phyloP scores from a whole-genome alignment of 345 rosid genomes.

The Populus simonii region DNA sequence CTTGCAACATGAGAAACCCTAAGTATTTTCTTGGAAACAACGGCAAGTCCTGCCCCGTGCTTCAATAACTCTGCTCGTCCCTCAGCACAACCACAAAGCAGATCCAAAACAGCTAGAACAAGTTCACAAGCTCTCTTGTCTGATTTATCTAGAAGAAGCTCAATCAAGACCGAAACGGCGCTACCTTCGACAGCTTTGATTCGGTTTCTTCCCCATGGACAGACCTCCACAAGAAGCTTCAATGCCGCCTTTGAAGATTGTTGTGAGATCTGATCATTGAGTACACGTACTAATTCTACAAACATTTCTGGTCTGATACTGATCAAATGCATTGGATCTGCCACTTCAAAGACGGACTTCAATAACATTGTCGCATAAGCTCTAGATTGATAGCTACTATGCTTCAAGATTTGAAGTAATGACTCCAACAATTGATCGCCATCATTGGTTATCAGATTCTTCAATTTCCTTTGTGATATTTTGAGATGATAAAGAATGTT shows the following conservation, averaged over 20 bases:
- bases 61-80: conserved; percentile 55
- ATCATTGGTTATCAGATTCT: conserved; percentile 17
- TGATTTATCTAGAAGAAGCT: conserved; percentile 60
- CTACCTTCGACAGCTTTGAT: conserved; percentile 62
- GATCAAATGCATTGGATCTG: conserved; percentile 55
- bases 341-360: conserved; percentile 45
- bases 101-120: conserved; percentile 38
- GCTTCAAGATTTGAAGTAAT: conserved; percentile 47
- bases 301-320: conserved; percentile 37
- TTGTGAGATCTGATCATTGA: conserved; percentile 50
- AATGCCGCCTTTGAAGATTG: conserved; percentile 64
- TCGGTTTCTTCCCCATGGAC: conserved; percentile 74
- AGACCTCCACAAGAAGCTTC: conserved; percentile 38
- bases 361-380: conserved; percentile 46
- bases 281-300: conserved; percentile 43
- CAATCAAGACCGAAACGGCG: conserved; percentile 45
- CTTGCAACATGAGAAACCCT: conserved; percentile 51
- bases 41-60: conserved; percentile 57
- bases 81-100: conserved; percentile 53
- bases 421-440: conserved; percentile 30
- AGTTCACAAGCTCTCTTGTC: conserved; percentile 51
- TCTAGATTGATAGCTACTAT: conserved; percentile 45
- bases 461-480: conserved; percentile 27
- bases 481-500: conserved; percentile 34
- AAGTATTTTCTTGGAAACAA: conserved; percentile 60